Percentiles rank a stretch among this genome's conserved stretches.
Evolutionary conservation across 345 rosid genomes (phyloP).

Genomic region (Diplotaxis tenuifolia): DNA sequence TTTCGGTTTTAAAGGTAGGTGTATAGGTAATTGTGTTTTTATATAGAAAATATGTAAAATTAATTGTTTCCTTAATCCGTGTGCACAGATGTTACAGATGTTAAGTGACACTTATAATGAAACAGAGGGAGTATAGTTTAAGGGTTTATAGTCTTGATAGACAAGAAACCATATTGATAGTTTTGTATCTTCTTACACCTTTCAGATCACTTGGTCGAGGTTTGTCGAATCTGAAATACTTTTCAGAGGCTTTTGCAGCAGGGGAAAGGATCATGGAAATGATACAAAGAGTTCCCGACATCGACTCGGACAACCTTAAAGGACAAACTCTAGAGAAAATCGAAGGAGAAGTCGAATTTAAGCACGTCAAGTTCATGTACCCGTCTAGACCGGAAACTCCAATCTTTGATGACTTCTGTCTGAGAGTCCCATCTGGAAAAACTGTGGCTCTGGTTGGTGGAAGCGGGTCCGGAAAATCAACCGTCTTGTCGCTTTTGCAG

Average conservation of each 20-base stretch:
- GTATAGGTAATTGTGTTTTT: no score
- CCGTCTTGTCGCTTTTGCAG: conserved; percentile 69
- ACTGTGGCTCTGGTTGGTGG: conserved; percentile 91
- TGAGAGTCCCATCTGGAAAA: conserved; percentile 75
- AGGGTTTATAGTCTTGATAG: no score
- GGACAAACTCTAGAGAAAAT: conserved; percentile 61
- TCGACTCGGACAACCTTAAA: conserved; percentile 70
- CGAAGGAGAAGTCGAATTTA: conserved; percentile 77
- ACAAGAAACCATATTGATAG: conserved; percentile 33
- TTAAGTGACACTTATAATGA: no score
- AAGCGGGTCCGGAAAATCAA: conserved; percentile 88
- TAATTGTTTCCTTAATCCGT: no score
- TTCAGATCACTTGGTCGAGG: conserved; percentile 66
- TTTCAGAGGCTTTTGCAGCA: conserved; percentile 58
- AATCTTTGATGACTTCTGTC: conserved; percentile 63
- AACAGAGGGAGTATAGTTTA: no score
- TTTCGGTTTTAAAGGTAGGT: no score
- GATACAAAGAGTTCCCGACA: conserved; percentile 56
- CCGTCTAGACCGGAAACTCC: conserved; percentile 75
- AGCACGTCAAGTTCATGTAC: conserved; percentile 78
- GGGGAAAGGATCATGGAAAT: conserved; percentile 76
- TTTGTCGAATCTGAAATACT: conserved; percentile 63
- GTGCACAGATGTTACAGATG: no score
- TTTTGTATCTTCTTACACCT: conserved; percentile 56
- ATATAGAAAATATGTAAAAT: no score